Percentiles rank a stretch among this genome's conserved stretches.
phyloP scores from a whole-genome alignment of 2,329 filamentous ascomycete species.

The Aspergillus japonicus region DNA sequence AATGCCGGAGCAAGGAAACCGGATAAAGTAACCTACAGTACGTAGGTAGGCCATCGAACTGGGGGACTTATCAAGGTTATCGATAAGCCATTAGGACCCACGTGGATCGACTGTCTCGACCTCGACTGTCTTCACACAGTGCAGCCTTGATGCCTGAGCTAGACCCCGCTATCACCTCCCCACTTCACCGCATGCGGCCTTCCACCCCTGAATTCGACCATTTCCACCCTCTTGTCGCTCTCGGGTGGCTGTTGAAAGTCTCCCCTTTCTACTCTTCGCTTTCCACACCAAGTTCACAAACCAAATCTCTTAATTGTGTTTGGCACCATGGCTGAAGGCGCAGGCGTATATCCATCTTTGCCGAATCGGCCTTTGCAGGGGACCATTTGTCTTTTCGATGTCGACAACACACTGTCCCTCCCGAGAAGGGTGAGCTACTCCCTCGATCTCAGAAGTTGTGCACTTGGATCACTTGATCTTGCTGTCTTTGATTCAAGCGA shows the following conservation, averaged over 20 bases:
- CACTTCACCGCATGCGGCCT: slow-evolving; percentile 31
- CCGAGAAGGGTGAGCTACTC: slow-evolving; percentile 64
- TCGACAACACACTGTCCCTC: slow-evolving; percentile 86
- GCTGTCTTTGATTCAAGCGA: background rate
- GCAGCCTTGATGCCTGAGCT: background rate
- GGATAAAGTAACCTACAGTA: too few species aligned
- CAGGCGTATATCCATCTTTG: slow-evolving; percentile 65
- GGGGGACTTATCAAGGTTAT: slow-evolving; percentile 20
- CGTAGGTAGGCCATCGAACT: too few species aligned
- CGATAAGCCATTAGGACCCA: slow-evolving; percentile 24
- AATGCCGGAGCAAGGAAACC: too few species aligned
- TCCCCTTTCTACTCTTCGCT: background rate
- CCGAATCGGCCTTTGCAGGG: slow-evolving; percentile 83
- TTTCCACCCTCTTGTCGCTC: background rate
- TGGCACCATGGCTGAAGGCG: slow-evolving; percentile 31
- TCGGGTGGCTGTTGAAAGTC: background rate
- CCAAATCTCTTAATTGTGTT: background rate
- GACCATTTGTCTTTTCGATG: slow-evolving; percentile 94
- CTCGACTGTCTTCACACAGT: background rate
- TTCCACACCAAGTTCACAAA: background rate
- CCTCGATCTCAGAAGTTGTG: background rate
- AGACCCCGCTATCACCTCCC: slow-evolving; percentile 6
- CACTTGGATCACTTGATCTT: slow-evolving; percentile 1
- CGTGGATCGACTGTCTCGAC: background rate
- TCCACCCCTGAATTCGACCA: slow-evolving; percentile 8